These are phyloP conservation scores for Apiospora saccharicola DNA, from an alignment of 2,329 filamentous ascomycete genomes.

Conservation along the genomic window DNA sequence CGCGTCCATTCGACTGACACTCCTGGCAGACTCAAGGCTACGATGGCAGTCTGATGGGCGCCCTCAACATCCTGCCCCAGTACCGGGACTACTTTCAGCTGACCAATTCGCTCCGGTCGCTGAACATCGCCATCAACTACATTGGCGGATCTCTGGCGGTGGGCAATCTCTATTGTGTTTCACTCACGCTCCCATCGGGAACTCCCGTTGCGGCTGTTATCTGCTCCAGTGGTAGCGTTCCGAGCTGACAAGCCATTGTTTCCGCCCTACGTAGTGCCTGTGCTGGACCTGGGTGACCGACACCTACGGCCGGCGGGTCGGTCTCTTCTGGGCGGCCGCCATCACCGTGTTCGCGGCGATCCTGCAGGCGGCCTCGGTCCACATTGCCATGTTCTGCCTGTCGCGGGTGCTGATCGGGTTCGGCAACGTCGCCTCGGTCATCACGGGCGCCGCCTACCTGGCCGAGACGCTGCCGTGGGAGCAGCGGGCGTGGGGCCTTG, in stretches of 20 bases:
- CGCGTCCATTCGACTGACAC: neutral
- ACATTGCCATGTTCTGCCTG: slow-evolving; percentile 39
- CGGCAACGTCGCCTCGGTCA: slow-evolving; percentile 30
- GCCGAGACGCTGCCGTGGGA: slow-evolving; percentile 24
- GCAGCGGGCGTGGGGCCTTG: slow-evolving; percentile 24
- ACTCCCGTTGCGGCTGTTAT: too few species aligned
- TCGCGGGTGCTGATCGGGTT: slow-evolving; percentile 38
- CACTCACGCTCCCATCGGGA: too few species aligned
- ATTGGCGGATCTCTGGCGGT: slow-evolving; percentile 36
- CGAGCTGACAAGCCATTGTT: neutral
- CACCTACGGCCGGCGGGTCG: slow-evolving; percentile 36
- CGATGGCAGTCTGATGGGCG: slow-evolving; percentile 27
- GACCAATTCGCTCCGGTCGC: slow-evolving; percentile 41
- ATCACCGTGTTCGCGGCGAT: slow-evolving; percentile 35
- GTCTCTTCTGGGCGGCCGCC: slow-evolving; percentile 32
- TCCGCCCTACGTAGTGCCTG: slow-evolving; percentile 13
- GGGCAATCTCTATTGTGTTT: too few species aligned
- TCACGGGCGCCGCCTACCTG: slow-evolving; percentile 21
- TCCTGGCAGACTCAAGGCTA: slow-evolving; percentile 20
- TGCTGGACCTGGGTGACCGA: slow-evolving; percentile 36
- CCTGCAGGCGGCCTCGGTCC: slow-evolving; percentile 34
- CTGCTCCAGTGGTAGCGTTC: neutral
- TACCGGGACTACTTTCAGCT: slow-evolving; percentile 44
- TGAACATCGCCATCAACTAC: slow-evolving; percentile 41
- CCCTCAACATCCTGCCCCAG: slow-evolving; percentile 44